A percentile compares a stretch with the other conserved stretches of the same genome.
Conservation (phyloP, 306 rosid species). For the Begonia peltatifolia region DNA sequence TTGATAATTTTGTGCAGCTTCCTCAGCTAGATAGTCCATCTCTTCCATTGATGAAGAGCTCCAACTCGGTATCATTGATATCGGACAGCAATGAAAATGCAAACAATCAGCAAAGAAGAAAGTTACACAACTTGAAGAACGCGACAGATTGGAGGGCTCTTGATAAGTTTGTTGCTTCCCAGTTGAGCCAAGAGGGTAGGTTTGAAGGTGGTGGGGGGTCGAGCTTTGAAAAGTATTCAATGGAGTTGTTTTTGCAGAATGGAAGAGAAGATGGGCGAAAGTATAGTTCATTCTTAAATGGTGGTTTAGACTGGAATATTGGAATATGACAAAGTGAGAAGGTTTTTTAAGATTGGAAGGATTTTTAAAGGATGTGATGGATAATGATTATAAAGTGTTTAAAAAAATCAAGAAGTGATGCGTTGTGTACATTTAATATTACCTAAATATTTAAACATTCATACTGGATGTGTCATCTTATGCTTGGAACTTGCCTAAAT, state of each 20-base stretch:
- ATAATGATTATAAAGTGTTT: no score
- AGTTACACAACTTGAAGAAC: constrained; percentile 15
- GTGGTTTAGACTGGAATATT: background rate
- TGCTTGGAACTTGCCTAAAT: no score
- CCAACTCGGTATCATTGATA: constrained; percentile 18
- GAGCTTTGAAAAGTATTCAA: background rate
- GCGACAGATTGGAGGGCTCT: constrained; percentile 77
- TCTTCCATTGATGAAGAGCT: constrained; percentile 40
- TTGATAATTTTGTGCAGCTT: constrained; percentile 35
- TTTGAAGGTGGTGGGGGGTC: constrained; percentile 16
- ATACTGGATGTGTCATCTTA: no score
- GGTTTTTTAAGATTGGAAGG: no score
- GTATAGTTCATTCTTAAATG: background rate
- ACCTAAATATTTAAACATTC: no score
- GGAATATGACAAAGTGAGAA: background rate
- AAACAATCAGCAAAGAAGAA: constrained; percentile 14
- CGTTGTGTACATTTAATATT: no score
- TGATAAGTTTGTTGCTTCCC: constrained; percentile 92
- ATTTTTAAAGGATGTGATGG: no score
- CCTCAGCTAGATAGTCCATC: constrained; percentile 64
- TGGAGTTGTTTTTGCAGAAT: background rate
- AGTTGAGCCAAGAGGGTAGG: constrained; percentile 57
- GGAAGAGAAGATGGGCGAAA: background rate
- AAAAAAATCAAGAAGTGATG: no score
- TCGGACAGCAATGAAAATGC: constrained; percentile 24